These are phyloP conservation scores for Casuarina glauca DNA, from an alignment of 306 rosid genomes.

Conservation along the genomic window DNA sequence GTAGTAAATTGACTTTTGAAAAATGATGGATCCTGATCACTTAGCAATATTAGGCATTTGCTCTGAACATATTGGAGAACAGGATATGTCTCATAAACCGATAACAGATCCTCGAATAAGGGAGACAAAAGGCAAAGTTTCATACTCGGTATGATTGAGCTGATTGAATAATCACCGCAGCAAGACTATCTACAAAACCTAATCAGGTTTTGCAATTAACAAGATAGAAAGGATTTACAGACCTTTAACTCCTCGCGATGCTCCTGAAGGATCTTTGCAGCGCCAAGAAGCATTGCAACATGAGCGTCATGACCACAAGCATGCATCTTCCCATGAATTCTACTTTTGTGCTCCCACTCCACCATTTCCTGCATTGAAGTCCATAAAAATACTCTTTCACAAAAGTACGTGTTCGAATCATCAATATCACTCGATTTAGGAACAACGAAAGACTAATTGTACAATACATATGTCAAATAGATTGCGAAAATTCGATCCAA, in stretches of 20 bases:
- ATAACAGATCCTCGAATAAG: neutral
- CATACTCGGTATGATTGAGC: neutral
- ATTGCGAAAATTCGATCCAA: conserved; percentile 17
- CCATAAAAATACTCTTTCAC: neutral
- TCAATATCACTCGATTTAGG: neutral
- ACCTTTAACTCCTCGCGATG: conserved; percentile 71
- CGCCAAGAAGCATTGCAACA: conserved; percentile 90
- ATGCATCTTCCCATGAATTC: conserved; percentile 83
- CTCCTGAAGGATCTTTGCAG: conserved; percentile 80
- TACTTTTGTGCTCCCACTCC: conserved; percentile 96
- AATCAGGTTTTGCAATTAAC: neutral
- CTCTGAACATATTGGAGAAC: neutral
- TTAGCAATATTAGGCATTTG: neutral
- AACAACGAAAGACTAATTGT: neutral
- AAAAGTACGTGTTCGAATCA: neutral
- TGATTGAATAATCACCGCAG: neutral
- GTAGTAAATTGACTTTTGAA: conserved; percentile 1
- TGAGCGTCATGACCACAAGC: conserved; percentile 97
- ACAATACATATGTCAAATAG: neutral
- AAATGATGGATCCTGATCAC: neutral
- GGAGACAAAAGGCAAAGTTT: neutral
- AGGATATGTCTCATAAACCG: neutral
- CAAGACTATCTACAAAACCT: neutral
- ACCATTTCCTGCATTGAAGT: conserved; percentile 66
- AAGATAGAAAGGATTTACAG: conserved; percentile 14